These are phyloP conservation scores for Xylaria sp. DNA, from an alignment of 2,329 filamentous ascomycete species.

Conservation along the genomic window DNA sequence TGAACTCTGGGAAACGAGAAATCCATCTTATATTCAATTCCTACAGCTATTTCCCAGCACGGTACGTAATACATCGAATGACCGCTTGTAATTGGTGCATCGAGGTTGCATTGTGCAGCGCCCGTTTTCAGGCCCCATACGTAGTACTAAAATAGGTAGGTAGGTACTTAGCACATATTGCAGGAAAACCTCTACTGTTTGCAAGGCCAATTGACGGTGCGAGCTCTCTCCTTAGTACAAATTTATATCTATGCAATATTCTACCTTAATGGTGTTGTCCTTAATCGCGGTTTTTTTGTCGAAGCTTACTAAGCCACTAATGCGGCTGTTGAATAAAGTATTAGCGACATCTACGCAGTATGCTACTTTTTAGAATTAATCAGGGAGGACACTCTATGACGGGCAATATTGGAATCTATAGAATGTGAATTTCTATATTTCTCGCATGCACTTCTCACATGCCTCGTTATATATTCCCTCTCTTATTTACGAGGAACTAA, in stretches of 20 bases:
- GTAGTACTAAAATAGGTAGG: no score
- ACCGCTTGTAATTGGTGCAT: conserved; percentile 4
- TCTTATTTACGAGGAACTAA: not conserved
- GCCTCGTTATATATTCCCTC: not conserved
- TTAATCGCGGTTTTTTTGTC: not conserved
- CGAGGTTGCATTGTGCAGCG: conserved; percentile 8
- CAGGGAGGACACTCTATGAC: not conserved
- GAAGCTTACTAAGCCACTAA: not conserved
- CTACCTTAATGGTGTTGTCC: not conserved
- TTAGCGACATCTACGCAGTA: not conserved
- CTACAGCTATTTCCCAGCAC: not conserved
- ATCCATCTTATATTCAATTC: not conserved
- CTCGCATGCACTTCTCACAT: not conserved
- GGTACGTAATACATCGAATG: not conserved
- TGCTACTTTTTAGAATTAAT: not conserved
- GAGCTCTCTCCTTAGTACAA: no score
- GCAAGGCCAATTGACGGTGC: not conserved
- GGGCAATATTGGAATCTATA: not conserved
- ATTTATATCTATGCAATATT: not conserved
- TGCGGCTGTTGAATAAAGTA: not conserved
- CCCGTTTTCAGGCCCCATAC: not conserved
- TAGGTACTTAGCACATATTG: not conserved
- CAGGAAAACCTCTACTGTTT: not conserved
- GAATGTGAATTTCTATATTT: not conserved
- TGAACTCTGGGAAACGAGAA: not conserved